Percentiles rank a stretch among this genome's conserved stretches.
Conservation (phyloP, 192 early-diverging fungal genomes). For the Backusella tarrabulga region DNA sequence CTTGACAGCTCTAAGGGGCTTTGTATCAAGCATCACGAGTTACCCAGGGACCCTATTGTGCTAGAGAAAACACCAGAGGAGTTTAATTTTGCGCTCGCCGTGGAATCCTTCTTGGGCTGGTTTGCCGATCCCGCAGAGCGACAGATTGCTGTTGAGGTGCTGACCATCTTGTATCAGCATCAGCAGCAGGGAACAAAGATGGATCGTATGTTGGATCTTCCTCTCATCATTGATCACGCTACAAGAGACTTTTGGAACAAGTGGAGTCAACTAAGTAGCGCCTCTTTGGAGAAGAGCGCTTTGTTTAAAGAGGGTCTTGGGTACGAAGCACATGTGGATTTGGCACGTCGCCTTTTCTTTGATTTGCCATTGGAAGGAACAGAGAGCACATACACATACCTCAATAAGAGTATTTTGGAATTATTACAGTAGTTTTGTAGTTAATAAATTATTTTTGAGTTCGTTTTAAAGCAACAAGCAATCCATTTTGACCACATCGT, state of each 20-base stretch:
- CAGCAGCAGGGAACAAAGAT: slow-evolving; percentile 68
- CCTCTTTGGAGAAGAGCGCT: neutral
- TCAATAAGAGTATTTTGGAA: slow-evolving; percentile 23
- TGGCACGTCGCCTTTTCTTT: slow-evolving; percentile 73
- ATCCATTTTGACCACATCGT: too few species aligned
- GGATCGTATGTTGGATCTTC: slow-evolving; percentile 56
- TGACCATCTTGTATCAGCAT: slow-evolving; percentile 67
- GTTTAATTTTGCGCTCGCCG: slow-evolving; percentile 77
- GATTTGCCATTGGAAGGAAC: slow-evolving; percentile 67
- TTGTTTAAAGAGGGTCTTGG: slow-evolving; percentile 30
- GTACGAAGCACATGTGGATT: slow-evolving; percentile 54
- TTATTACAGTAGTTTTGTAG: neutral
- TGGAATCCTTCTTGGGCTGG: slow-evolving; percentile 70
- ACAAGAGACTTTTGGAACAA: slow-evolving; percentile 65
- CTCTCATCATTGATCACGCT: slow-evolving; percentile 61
- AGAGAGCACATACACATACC: slow-evolving; percentile 65
- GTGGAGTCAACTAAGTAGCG: slow-evolving; percentile 54
- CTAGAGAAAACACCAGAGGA: slow-evolving; percentile 82
- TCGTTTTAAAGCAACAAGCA: too few species aligned
- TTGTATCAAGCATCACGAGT: slow-evolving; percentile 51
- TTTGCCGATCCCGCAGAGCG: slow-evolving; percentile 77
- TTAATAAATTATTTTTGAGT: neutral
- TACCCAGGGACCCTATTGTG: slow-evolving; percentile 72
- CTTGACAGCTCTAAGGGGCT: slow-evolving; percentile 59
- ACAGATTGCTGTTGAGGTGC: slow-evolving; percentile 68